Base-by-base conservation (phyloP, 306 rosid genomes). In the Lagenaria siceraria region DNA sequence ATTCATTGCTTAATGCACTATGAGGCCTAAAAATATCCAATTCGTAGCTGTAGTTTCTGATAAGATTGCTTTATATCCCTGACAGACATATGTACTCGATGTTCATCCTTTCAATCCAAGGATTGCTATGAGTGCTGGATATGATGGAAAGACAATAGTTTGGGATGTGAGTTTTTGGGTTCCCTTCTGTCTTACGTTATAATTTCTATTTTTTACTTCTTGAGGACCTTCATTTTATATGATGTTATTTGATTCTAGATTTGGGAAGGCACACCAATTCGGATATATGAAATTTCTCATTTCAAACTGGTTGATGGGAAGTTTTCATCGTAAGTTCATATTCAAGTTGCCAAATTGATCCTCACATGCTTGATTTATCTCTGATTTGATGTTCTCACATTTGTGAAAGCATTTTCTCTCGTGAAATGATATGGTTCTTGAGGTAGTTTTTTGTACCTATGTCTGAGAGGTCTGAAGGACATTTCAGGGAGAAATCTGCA, bases 61-160 rank as follows among this genome's bases (percentile, higher is more conserved):
- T 81, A 62, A 12, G 63, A 74, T 64, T 36, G 53, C 74, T 82
- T 76, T 55, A 58, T 62, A 72, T 76, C 83, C 31, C 51, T 86
- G 83, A 55, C 83, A 96, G 99, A 96, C 99, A 13, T 96, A 96
- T 82, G 99, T 96, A 82, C 91, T 96, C 76, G 99, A 96, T 89
- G 99, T 92, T 83, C 99, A 96, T 85, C 99, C 99, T 62, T 92
- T 92, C 82, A 96, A 96, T 81, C 99, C 99, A 25, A 91, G 99
- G 85, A 88, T 96, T 78, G 99, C 98, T 72, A 96, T 96, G 99
- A 96, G 99, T 85, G 98, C 99, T 81, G 99, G 99, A 81, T 96
- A 96, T 79, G 99, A 96, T 75, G 99, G 99, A 82, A 88, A 84
- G 84, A 96, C 96, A 77, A 92, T 96, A 80, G 92, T 96, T 79